Evolutionary conservation across 257 asterid genomes (phyloP), one percentile per base, ranked within the genome.

Genomic region (Plectranthus barbatus): DNA sequence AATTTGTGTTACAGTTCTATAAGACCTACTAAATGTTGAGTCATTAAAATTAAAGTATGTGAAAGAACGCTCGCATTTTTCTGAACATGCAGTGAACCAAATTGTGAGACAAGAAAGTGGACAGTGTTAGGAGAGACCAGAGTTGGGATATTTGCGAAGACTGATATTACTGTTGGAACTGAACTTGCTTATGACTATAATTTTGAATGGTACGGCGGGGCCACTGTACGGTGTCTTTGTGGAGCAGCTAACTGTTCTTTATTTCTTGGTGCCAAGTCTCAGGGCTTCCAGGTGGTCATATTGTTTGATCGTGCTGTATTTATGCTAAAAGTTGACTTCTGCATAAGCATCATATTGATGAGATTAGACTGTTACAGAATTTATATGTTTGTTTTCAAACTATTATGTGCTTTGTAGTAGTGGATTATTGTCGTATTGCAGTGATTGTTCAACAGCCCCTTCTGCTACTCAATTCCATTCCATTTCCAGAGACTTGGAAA

Each of bases 101-200:
- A 88, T 72, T 91, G 95, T 70, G 97, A 91, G 80, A 91, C 96
- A 56, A 83, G 98, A 84, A 92, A 88, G 75, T 92, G 98, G 98
- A 88, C 88, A 34, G 95, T 89, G 46, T 68, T 87, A 66, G 97
- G 97, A 67, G 91, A 86, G 72, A 83, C 91, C 1, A 79, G 97
- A 76, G 97, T 92, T 62, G 97, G 97, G 51, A 86, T 92, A 74
- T 92, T 85, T 73, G 91, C 98, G 9, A 86, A 77, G 78, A 59
- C 69, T 62, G 93, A 92, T 64, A 83, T 86, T 60, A 56, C 72
- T 59, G 68, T 68, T 48, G 97, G 97, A 68, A 79, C 84, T 57
- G 97, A 89, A 80, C 65, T 92, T 72, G 77, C 88, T 5, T 86
- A 86, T 71, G 83, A 92, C 75, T 92, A 92, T 75, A 85, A 89